Conservation (phyloP, 2,329 filamentous ascomycete genomes). For the Pseudocercospora cruenta region DNA sequence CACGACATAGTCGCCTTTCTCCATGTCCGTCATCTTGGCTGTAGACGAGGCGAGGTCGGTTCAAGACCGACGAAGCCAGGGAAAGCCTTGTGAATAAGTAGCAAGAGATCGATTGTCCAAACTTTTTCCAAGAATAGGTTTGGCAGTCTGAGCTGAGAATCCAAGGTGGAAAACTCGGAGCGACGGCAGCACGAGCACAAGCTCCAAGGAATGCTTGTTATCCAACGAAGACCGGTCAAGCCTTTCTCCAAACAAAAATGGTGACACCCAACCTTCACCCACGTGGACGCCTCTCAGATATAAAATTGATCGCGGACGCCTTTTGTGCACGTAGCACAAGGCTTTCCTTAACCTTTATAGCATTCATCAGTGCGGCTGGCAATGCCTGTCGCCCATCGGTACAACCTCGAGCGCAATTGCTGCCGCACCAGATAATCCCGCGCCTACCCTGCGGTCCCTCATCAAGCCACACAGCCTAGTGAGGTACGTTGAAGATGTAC, state of each 20-base stretch:
- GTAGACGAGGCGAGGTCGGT: not conserved
- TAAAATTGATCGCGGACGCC: not conserved
- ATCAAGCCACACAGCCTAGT: conserved; percentile 2
- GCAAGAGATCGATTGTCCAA: not conserved
- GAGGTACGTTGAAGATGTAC: not conserved
- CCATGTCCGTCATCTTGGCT: conserved; percentile 18
- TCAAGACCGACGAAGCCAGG: not conserved
- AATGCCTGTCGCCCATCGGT: conserved; percentile 1
- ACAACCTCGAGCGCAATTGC: not conserved
- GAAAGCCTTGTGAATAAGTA: not conserved
- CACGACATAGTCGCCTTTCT: conserved; percentile 18
- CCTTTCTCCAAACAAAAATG: not conserved
- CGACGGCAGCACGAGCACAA: not conserved
- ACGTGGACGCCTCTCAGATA: not conserved
- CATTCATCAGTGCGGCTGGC: not conserved
- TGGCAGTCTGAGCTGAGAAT: not conserved
- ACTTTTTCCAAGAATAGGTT: not conserved
- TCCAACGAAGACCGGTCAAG: not conserved
- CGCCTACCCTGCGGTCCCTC: conserved; percentile 11
- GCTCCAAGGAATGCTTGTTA: not conserved
- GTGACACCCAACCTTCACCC: not conserved
- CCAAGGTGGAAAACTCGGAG: not conserved
- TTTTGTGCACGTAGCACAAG: not conserved
- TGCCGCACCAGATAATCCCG: conserved; percentile 1
- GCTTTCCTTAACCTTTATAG: not conserved